These are phyloP conservation scores for Nicotiana attenuata DNA, from an alignment of 257 asterid genomes.

Conservation along the genomic window DNA sequence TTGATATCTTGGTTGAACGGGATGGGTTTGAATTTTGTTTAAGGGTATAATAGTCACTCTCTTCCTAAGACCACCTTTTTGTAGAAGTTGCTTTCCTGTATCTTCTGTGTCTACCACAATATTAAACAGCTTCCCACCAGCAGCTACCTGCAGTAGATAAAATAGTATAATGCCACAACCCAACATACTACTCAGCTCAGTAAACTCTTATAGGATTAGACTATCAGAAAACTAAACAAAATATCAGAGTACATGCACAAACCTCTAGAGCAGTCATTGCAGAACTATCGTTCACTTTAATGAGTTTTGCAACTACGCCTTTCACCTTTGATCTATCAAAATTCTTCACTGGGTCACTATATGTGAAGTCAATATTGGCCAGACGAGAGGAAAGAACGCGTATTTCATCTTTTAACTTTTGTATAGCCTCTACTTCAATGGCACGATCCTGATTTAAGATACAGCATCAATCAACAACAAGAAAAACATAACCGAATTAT, in stretches of 20 bases:
- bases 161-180: slow-evolving; percentile 16
- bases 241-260: slow-evolving; percentile 13
- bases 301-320: slow-evolving; percentile 94
- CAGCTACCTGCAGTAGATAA: slow-evolving; percentile 69
- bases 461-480: neutral
- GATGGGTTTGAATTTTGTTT: slow-evolving; percentile 74
- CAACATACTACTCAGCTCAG: neutral
- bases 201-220: neutral
- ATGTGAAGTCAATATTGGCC: slow-evolving; percentile 68
- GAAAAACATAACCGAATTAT: neutral
- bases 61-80: slow-evolving; percentile 77
- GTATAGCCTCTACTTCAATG: slow-evolving; percentile 63
- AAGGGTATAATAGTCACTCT: slow-evolving; percentile 94
- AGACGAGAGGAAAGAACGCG: slow-evolving; percentile 67
- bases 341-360: slow-evolving; percentile 66
- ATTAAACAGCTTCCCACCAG: slow-evolving; percentile 92
- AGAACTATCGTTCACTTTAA: slow-evolving; percentile 81
- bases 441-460: slow-evolving; percentile 54
- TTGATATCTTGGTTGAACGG: slow-evolving; percentile 50
- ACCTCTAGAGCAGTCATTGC: slow-evolving; percentile 93
- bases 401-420: slow-evolving; percentile 67
- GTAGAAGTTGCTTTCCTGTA: slow-evolving; percentile 85
- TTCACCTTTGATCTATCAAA: slow-evolving; percentile 87
- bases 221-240: slow-evolving; percentile 12
- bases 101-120: slow-evolving; percentile 86